Conservation (phyloP, 192 early-diverging fungal genomes). For the Pilobolus umbonatus region DNA sequence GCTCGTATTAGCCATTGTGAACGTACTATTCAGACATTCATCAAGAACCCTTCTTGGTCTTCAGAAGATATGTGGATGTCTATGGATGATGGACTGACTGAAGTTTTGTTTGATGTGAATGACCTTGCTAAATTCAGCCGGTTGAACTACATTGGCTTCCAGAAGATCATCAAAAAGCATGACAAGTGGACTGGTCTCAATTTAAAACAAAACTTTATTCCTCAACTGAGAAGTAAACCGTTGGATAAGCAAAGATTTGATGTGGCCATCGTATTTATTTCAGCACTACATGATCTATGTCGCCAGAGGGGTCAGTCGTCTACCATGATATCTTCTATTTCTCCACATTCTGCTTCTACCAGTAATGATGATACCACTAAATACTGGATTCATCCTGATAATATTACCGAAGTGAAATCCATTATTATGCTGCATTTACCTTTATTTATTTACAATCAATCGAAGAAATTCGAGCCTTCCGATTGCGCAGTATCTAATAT, state of each 20-base stretch:
- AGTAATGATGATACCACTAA: constrained; percentile 35
- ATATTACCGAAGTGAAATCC: constrained; percentile 35
- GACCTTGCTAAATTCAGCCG: constrained; percentile 79
- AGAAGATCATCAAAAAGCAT: constrained; percentile 98
- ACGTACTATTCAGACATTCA: constrained; percentile 45
- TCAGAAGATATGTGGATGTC: constrained; percentile 43
- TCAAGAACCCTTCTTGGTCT: constrained; percentile 45
- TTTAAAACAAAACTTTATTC: constrained; percentile 69
- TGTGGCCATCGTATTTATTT: constrained; percentile 80
- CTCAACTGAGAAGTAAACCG: constrained; percentile 71
- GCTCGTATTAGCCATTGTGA: constrained; percentile 69
- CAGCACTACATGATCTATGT: constrained; percentile 68
- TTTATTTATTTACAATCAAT: constrained; percentile 41
- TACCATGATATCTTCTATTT: too few species aligned
- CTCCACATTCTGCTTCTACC: constrained; percentile 22
- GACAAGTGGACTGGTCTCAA: constrained; percentile 82
- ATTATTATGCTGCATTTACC: constrained; percentile 36
- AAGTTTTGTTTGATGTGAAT: constrained; percentile 72
- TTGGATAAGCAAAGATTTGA: constrained; percentile 90
- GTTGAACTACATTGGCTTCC: constrained; percentile 80
- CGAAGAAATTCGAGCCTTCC: constrained; percentile 39
- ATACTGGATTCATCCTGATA: constrained; percentile 38
- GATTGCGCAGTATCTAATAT: constrained; percentile 33
- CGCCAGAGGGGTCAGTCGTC: constrained; percentile 43
- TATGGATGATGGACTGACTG: constrained; percentile 59